Evolutionary conservation across 2,329 filamentous ascomycete species (phyloP).

Genomic region (Phyllosticta paracitricarpa): DNA sequence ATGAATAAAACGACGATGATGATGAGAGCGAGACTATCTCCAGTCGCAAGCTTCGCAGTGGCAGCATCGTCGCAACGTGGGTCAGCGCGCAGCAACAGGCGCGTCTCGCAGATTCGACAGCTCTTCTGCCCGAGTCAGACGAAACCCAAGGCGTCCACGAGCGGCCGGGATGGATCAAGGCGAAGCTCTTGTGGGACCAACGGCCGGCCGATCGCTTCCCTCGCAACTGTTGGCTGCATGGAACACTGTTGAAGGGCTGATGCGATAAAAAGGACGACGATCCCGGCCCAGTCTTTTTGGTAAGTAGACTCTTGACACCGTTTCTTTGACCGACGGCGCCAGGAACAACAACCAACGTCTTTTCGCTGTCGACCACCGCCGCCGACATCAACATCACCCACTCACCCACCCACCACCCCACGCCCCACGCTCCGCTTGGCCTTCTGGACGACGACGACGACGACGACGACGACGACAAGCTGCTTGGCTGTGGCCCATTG

Average conservation of each 20-base stretch:
- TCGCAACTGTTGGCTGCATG: not conserved
- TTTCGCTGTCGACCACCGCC: not conserved
- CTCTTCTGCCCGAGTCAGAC: not conserved
- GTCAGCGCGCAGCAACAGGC: no score
- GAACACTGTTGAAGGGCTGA: constrained; percentile 1
- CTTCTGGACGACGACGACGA: not conserved
- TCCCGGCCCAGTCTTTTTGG: not conserved
- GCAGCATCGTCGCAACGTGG: not conserved
- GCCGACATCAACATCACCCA: not conserved
- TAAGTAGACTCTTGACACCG: no score
- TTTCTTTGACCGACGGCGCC: no score
- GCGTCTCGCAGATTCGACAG: not conserved
- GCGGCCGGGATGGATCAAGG: constrained; percentile 2
- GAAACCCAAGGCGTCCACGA: not conserved
- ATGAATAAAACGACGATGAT: no score
- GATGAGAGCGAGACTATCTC: no score
- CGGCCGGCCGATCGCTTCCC: constrained; percentile 10
- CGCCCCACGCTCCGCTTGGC: not conserved
- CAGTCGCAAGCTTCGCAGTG: no score
- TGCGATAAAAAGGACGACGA: constrained; percentile 11
- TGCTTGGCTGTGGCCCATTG: constrained; percentile 2
- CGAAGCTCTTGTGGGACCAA: constrained; percentile 8
- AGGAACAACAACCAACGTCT: not conserved
- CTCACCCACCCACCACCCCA: not conserved
- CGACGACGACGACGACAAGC: not conserved